Conservation (phyloP, 2,329 filamentous ascomycete species). For the Bimuria novae-zelandiae region DNA sequence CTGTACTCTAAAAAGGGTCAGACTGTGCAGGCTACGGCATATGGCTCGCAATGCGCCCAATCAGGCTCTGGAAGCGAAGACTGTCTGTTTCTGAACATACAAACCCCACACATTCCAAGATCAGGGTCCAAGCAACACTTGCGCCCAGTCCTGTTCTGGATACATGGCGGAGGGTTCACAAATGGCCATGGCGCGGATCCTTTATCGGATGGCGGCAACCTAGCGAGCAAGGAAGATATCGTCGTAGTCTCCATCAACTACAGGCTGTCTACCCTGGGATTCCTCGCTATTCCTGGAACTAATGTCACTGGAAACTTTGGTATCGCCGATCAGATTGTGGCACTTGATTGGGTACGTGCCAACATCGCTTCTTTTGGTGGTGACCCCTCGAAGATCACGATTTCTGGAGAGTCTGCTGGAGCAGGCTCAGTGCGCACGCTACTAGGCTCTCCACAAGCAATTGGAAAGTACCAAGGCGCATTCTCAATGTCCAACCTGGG, state of each 20-base stretch:
- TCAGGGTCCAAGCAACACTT: constrained; percentile 46
- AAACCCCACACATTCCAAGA: constrained; percentile 48
- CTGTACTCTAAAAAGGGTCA: constrained; percentile 52
- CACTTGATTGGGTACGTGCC: constrained; percentile 53
- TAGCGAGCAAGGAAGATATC: constrained; percentile 63
- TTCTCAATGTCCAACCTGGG: constrained; percentile 59
- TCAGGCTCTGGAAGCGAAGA: constrained; percentile 50
- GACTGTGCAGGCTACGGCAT: constrained; percentile 53
- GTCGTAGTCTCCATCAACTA: constrained; percentile 66
- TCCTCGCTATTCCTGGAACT: constrained; percentile 61
- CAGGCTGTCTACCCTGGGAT: constrained; percentile 62
- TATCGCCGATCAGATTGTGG: constrained; percentile 57
- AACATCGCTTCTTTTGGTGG: constrained; percentile 56
- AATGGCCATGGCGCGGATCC: constrained; percentile 48
- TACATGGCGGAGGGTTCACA: constrained; percentile 62
- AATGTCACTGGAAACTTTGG: constrained; percentile 60
- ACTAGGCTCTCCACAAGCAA: constrained; percentile 55
- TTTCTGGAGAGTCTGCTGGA: constrained; percentile 56
- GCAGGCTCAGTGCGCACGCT: constrained; percentile 62
- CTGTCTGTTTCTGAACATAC: constrained; percentile 57
- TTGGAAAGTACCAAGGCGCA: constrained; percentile 54
- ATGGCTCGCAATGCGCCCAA: constrained; percentile 53
- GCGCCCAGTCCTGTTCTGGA: constrained; percentile 57
- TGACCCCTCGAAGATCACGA: constrained; percentile 52
- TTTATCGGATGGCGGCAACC: constrained; percentile 58